Conservation (phyloP, 768 basidiomycete species). For the Mycena vitilis region DNA sequence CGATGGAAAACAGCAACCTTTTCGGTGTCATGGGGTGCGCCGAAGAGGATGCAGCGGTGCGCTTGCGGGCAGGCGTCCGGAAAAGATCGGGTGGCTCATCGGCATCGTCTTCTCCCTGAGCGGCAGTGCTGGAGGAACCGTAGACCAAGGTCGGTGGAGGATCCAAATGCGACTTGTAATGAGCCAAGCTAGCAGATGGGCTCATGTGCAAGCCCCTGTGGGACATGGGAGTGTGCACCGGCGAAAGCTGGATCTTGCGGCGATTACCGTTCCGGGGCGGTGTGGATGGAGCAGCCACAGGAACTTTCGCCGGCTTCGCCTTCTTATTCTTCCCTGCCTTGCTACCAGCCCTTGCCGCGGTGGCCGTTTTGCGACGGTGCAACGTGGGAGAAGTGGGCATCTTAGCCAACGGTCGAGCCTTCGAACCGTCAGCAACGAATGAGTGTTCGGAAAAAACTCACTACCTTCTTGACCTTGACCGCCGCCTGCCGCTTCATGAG, state of each 20-base stretch:
- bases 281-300: conserved; percentile 48
- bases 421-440: conserved; percentile 17
- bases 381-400: conserved; percentile 30
- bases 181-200: conserved; percentile 70
- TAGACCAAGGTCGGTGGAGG: conserved; percentile 60
- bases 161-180: conserved; percentile 77
- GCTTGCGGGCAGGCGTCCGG: conserved; percentile 60
- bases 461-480: conserved; percentile 23
- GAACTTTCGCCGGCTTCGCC: conserved; percentile 12
- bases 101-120: conserved; percentile 13
- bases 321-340: conserved; percentile 32
- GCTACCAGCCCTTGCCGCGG: conserved; percentile 23
- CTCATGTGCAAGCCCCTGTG: conserved; percentile 79
- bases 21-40: conserved; percentile 54
- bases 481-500: conserved; percentile 33
- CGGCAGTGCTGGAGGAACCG: conserved; percentile 44
- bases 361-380: conserved; percentile 35
- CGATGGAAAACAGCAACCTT: conserved; percentile 52
- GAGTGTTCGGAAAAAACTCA: conserved; percentile 4
- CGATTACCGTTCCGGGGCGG: conserved; percentile 46
- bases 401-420: conserved; percentile 22
- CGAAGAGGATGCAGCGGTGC: conserved; percentile 47
- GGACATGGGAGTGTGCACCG: conserved; percentile 73
- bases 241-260: conserved; percentile 59
- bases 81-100: conserved; percentile 45